phyloP scores from a whole-genome alignment of 116 monocot species.

The Zostera marina region DNA sequence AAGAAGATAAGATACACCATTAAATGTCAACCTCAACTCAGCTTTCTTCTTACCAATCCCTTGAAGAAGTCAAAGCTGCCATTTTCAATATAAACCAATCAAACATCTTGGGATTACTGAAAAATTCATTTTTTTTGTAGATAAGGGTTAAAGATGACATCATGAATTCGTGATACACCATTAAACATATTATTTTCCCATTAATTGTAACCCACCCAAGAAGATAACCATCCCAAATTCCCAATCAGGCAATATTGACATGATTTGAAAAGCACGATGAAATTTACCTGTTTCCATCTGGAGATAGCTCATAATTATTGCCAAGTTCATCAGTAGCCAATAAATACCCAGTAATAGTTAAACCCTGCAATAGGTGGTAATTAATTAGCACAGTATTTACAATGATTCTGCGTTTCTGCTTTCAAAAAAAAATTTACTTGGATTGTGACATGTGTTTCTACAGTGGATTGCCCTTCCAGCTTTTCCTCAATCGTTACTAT shows the following conservation, averaged over 20 bases:
- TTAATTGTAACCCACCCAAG: too few species aligned
- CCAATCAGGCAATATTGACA: too few species aligned
- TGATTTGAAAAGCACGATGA: neutral
- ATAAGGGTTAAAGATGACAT: too few species aligned
- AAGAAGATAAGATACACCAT: too few species aligned
- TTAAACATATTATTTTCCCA: too few species aligned
- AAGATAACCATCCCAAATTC: too few species aligned
- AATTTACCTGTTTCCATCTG: conserved; percentile 88
- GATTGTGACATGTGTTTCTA: conserved; percentile 34
- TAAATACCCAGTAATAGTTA: conserved; percentile 73
- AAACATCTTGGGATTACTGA: too few species aligned
- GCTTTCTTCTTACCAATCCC: conserved; percentile 6
- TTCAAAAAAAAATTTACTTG: conserved; percentile 25
- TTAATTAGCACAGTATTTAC: neutral
- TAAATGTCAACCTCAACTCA: too few species aligned
- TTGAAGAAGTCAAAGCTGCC: conserved; percentile 8
- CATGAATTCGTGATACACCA: too few species aligned
- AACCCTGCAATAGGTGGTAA: conserved; percentile 49
- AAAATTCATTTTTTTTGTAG: too few species aligned
- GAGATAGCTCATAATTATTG: conserved; percentile 67
- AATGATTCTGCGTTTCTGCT: too few species aligned
- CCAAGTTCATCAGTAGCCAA: conserved; percentile 52
- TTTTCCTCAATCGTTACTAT: conserved; percentile 63
- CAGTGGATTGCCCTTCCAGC: conserved; percentile 15
- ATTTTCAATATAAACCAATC: too few species aligned